Evolutionary conservation across 192 early-diverging fungal genomes (phyloP).

Genomic region (Coemansia javaensis): DNA sequence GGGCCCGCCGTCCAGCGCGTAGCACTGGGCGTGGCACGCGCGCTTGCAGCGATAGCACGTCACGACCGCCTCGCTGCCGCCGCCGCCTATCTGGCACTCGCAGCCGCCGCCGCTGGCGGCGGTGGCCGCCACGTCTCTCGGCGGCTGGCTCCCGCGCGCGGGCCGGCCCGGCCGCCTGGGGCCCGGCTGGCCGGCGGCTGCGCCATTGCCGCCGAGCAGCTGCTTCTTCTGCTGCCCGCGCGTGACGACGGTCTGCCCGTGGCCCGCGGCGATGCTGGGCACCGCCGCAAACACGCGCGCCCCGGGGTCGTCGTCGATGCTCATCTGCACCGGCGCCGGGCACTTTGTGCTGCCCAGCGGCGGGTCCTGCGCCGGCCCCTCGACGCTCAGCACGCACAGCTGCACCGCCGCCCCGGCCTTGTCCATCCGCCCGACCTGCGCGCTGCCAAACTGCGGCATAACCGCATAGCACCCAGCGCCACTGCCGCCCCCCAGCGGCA

Average conservation of each 20-base stretch:
- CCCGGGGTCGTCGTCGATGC: constrained; percentile 19
- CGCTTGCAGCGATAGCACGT: constrained; percentile 29
- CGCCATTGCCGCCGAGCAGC: neutral
- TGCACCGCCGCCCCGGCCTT: constrained; percentile 4
- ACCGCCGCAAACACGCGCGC: constrained; percentile 28
- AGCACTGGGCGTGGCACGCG: constrained; percentile 21
- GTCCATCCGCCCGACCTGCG: constrained; percentile 19
- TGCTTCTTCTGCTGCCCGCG: neutral
- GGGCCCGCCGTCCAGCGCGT: constrained; percentile 3
- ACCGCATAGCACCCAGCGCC: constrained; percentile 14
- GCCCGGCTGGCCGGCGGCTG: neutral
- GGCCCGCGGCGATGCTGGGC: neutral
- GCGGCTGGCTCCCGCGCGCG: neutral
- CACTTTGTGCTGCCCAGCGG: constrained; percentile 25
- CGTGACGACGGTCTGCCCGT: neutral
- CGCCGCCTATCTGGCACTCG: constrained; percentile 6
- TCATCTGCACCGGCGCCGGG: constrained; percentile 14
- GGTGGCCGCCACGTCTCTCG: neutral
- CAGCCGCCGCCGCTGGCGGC: neutral
- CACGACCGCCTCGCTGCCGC: too few species aligned
- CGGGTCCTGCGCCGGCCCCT: constrained; percentile 30
- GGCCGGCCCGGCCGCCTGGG: too few species aligned
- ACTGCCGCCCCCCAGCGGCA: neutral
- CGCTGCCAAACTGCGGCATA: constrained; percentile 34
- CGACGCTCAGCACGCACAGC: constrained; percentile 33